A percentile compares a stretch with the other conserved stretches of the same genome.
Conservation (phyloP, 768 basidiomycete genomes). For the Phylloporus sp. region DNA sequence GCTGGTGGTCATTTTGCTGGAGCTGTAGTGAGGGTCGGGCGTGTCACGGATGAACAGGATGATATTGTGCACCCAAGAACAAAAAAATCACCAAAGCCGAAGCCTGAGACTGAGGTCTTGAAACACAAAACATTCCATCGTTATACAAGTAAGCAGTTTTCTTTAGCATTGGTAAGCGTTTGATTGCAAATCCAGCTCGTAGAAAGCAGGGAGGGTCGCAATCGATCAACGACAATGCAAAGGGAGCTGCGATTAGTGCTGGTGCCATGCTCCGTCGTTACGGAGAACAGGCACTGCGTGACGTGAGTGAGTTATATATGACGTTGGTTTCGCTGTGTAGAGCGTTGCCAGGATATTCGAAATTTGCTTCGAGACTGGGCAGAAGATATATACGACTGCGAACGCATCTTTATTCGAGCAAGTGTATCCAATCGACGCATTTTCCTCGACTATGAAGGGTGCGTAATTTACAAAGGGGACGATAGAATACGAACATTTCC, state of each 20-base stretch:
- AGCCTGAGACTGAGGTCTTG: slow-evolving; percentile 75
- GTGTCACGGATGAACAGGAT: slow-evolving; percentile 41
- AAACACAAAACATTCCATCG: slow-evolving; percentile 96
- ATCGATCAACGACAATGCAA: slow-evolving; percentile 85
- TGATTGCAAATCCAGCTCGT: slow-evolving; percentile 58
- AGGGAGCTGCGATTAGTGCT: slow-evolving; percentile 88
- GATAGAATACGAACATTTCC: slow-evolving; percentile 84
- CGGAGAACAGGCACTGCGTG: slow-evolving; percentile 88
- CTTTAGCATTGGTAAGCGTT: neutral
- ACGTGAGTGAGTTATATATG: slow-evolving; percentile 49
- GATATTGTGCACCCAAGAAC: slow-evolving; percentile 38
- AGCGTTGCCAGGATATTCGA: slow-evolving; percentile 69
- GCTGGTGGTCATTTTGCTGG: slow-evolving; percentile 99
- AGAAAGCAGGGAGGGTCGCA: slow-evolving; percentile 97
- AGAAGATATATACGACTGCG: slow-evolving; percentile 80
- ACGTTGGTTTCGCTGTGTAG: neutral
- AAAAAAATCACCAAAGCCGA: slow-evolving; percentile 59
- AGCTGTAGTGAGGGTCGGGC: slow-evolving; percentile 71
- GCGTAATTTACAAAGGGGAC: slow-evolving; percentile 73
- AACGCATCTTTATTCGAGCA: slow-evolving; percentile 89
- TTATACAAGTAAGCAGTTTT: slow-evolving; percentile 75
- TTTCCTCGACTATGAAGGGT: slow-evolving; percentile 85
- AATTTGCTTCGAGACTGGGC: slow-evolving; percentile 78
- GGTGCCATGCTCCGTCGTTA: slow-evolving; percentile 92
- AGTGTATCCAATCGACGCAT: slow-evolving; percentile 82